phyloP scores from a whole-genome alignment of 805 yeast genomes.

The Starmerella floricola region DNA sequence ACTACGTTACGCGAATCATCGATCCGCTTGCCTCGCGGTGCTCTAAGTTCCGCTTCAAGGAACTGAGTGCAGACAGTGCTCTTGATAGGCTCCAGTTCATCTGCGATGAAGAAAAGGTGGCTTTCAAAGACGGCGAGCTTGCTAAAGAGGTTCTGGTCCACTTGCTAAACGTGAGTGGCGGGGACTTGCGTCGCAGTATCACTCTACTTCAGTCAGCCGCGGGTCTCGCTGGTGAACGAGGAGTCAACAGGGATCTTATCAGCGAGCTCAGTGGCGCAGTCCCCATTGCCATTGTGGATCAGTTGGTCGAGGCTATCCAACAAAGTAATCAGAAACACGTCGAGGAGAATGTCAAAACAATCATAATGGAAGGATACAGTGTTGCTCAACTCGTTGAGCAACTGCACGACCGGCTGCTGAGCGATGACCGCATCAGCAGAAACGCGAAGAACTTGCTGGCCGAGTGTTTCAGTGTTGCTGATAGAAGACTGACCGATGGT shows the following conservation, averaged over 20 bases:
- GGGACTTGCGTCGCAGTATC: conserved; percentile 89
- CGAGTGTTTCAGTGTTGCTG: conserved; percentile 56
- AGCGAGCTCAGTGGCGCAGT: conserved; percentile 71
- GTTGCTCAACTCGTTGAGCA: conserved; percentile 61
- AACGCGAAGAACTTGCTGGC: conserved; percentile 55
- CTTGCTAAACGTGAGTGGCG: conserved; percentile 62
- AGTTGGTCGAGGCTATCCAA: conserved; percentile 33
- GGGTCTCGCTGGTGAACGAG: conserved; percentile 23
- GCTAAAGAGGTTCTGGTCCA: conserved; percentile 46
- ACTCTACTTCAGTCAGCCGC: conserved; percentile 73
- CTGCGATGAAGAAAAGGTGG: conserved; percentile 38
- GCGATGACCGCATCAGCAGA: conserved; percentile 40
- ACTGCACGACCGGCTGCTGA: conserved; percentile 53
- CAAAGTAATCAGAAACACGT: conserved; percentile 23
- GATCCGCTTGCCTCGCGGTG: conserved; percentile 96
- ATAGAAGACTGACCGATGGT: conserved; percentile 65
- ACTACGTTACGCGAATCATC: conserved; percentile 89
- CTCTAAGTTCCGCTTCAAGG: conserved; percentile 83
- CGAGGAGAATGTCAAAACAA: conserved; percentile 36
- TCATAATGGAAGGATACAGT: conserved; percentile 62
- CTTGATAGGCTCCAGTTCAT: conserved; percentile 53
- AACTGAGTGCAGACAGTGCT: conserved; percentile 61
- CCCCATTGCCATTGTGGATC: conserved; percentile 37
- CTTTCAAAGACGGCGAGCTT: conserved; percentile 4
- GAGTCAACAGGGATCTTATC: conserved; percentile 37